These are phyloP conservation scores for Dactylonectria estremocensis DNA, from an alignment of 2,329 filamentous ascomycete species.

Conservation along the genomic window DNA sequence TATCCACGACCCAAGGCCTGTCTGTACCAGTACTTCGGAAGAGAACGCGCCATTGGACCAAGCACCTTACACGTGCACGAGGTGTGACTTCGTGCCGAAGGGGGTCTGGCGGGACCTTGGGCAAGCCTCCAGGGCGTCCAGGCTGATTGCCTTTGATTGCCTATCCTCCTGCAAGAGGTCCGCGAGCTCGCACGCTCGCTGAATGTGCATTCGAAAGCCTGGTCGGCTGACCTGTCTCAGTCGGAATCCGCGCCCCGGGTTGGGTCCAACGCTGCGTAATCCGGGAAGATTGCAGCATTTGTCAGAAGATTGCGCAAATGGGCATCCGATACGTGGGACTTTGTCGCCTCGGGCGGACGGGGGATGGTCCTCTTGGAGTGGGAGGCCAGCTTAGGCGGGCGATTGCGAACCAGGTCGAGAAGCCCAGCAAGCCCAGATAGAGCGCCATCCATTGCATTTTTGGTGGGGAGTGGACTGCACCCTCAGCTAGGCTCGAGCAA, in stretches of 20 bases:
- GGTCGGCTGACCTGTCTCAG: constrained; percentile 1
- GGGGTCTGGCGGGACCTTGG: neutral
- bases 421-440: neutral
- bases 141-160: neutral
- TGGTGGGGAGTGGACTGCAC: neutral
- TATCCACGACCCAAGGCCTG: neutral
- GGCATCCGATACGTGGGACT: constrained; percentile 33
- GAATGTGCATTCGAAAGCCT: constrained; percentile 15
- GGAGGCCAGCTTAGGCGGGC: constrained; percentile 5
- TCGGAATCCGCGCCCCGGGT: neutral
- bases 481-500: neutral
- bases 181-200: neutral
- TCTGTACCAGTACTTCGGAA: neutral
- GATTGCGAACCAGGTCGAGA: constrained; percentile 28
- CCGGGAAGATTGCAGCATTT: constrained; percentile 14
- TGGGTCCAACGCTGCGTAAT: constrained; percentile 13
- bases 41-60: constrained; percentile 6
- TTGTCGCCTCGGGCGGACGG: constrained; percentile 11
- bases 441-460: constrained; percentile 1
- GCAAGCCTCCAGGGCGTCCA: constrained; percentile 9
- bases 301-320: constrained; percentile 22
- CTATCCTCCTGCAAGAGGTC: neutral
- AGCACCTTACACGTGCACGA: constrained; percentile 14
- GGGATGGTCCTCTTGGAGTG: neutral
- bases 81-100: constrained; percentile 16